Evolutionary conservation across 768 basidiomycete genomes (phyloP).

Genomic region (Psilocybe cyanescens): DNA sequence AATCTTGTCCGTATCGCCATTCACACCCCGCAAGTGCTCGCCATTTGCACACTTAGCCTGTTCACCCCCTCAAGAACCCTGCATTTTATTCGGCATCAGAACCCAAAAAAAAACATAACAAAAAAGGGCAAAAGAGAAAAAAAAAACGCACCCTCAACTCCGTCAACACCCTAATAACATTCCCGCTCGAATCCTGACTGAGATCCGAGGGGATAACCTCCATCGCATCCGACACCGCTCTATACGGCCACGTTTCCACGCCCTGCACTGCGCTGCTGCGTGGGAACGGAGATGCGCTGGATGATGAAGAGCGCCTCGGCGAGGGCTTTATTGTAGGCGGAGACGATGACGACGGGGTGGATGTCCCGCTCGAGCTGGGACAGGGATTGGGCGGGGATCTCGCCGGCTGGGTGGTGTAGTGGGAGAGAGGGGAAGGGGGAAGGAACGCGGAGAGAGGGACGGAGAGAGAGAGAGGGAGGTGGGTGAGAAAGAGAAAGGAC

Average conservation of each 20-base stretch:
- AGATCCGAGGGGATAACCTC: constrained; percentile 95
- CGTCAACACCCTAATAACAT: constrained; percentile 91
- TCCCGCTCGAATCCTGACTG: too few species aligned
- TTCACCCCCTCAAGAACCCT: too few species aligned
- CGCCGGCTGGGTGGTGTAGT: constrained; percentile 63
- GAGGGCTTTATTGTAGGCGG: constrained; percentile 96
- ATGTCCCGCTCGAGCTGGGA: constrained; percentile 95
- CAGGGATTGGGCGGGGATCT: constrained; percentile 94
- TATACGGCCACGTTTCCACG: constrained; percentile 89
- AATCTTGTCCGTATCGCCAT: too few species aligned
- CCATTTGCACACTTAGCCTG: too few species aligned
- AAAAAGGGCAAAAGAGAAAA: too few species aligned
- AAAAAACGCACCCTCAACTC: constrained; percentile 90
- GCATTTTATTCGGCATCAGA: too few species aligned
- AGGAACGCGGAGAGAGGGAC: too few species aligned
- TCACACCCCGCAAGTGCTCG: too few species aligned
- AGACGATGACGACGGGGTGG: constrained; percentile 98
- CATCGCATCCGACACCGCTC: constrained; percentile 94
- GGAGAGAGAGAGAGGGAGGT: background rate
- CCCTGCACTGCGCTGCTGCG: constrained; percentile 68
- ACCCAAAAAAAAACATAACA: too few species aligned
- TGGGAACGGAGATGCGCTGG: constrained; percentile 85
- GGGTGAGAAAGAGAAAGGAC: background rate
- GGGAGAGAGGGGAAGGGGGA: background rate
- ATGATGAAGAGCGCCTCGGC: constrained; percentile 91